phyloP scores from a whole-genome alignment of 495 filamentous ascomycete genomes.

The Staphylotrichum tortipilum region DNA sequence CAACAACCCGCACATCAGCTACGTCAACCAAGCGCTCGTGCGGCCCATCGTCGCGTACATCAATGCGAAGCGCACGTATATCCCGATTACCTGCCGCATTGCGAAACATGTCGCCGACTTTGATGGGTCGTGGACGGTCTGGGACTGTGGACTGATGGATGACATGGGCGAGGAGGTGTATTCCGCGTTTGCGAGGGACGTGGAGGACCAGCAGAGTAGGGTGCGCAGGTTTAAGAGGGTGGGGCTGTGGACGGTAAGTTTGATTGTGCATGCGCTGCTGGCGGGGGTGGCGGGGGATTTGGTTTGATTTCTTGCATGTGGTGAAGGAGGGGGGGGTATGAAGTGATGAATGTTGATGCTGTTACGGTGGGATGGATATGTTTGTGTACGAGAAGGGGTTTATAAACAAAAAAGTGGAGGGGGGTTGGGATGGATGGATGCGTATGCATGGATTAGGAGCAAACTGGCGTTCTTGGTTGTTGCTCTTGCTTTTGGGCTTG shows the following conservation, averaged over 20 bases:
- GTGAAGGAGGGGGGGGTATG: background rate
- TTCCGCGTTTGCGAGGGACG: conserved; percentile 79
- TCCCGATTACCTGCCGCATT: conserved; percentile 88
- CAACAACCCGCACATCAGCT: conserved; percentile 71
- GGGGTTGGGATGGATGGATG: background rate
- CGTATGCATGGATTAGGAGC: too few relatives aligned
- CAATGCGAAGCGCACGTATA: conserved; percentile 85
- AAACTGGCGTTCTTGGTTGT: background rate
- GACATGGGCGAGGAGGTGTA: conserved; percentile 93
- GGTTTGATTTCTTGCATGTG: background rate
- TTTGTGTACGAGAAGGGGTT: background rate
- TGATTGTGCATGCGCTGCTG: conserved; percentile 88
- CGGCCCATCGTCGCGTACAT: conserved; percentile 98
- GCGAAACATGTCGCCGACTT: conserved; percentile 83
- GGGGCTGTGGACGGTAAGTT: conserved; percentile 86
- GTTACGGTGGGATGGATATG: too few relatives aligned
- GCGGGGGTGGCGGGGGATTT: conserved; percentile 89
- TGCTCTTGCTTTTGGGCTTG: too few relatives aligned
- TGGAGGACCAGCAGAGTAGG: conserved; percentile 75
- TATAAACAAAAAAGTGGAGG: background rate
- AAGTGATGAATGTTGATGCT: too few relatives aligned
- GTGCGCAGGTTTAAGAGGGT: conserved; percentile 89
- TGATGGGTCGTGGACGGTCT: conserved; percentile 92
- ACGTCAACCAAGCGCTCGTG: conserved; percentile 91
- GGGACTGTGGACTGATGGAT: conserved; percentile 89